Conservation (phyloP, 129 eudicot genomes). For the Centella asiatica region DNA sequence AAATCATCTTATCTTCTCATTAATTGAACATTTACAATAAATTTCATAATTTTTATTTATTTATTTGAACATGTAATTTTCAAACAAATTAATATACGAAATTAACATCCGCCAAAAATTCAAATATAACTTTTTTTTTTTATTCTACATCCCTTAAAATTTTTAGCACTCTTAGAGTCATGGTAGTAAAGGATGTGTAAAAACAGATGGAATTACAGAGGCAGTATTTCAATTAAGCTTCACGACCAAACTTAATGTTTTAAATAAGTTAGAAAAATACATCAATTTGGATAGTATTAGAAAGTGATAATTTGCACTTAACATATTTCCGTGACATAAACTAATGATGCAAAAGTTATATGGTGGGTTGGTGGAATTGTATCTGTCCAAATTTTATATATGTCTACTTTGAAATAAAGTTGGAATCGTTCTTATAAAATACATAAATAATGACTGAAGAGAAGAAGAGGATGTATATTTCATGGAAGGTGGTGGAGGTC, state of each 20-base stretch:
- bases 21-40: too few relatives aligned
- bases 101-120: too few relatives aligned
- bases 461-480: neutral
- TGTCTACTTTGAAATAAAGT: neutral
- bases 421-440: neutral
- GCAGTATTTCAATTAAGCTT: neutral
- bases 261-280: neutral
- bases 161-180: too few relatives aligned
- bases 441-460: neutral
- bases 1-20: too few relatives aligned
- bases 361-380: slow-evolving; percentile 14
- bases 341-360: neutral
- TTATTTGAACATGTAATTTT: too few relatives aligned
- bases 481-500: slow-evolving; percentile 1
- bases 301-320: neutral
- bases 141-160: too few relatives aligned
- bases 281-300: neutral
- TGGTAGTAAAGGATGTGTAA: too few relatives aligned
- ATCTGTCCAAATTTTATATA: neutral
- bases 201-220: too few relatives aligned
- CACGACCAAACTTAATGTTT: neutral
- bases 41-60: too few relatives aligned
- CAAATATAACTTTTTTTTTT: too few relatives aligned
- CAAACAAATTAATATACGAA: too few relatives aligned
- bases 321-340: neutral